Base-by-base conservation (phyloP, 2,329 filamentous ascomycete species). In the Colletotrichum liaoningense region DNA sequence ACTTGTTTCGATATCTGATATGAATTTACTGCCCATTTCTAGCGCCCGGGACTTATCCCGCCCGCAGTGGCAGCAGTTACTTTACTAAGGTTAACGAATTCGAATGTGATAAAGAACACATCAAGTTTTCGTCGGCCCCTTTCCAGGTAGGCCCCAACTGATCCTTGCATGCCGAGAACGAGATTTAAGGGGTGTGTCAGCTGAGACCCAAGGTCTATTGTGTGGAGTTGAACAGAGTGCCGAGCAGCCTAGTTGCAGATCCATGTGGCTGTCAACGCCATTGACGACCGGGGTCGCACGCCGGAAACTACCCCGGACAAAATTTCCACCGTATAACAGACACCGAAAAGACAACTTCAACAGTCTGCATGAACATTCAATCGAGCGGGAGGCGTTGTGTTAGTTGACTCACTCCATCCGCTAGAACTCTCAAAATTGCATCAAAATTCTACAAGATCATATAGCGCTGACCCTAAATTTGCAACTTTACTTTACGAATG, bases 131-230 rank as follows among this genome's bases (percentile, higher is more conserved):
- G 26, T 38, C 11, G 6, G 30, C 35, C 52, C 26, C 35, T 22
- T 12, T 16, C 33, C 52, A 57, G 30, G 58, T 7, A 16, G 16
- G 16, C 30, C 16, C 16, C 30, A n/a, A 72, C 54, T 19, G 26
- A 28, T 33, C 16, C n/a, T 6, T 38, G 33, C 6, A 38, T 22
- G 52, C 54, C 22, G 22, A 56, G 54, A 16, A 16, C 60, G 67
- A 69, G 16, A 72, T 67, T 67, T 57, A 35, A 72, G 63, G 69
- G 69, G 69, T 22, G 57, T 68, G 63, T 38, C 63, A 62, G 56
- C 42, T 46, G 42, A n/a, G 33, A n/a, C 33, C n/a, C 14, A 60
- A 33, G 63, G 63, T 28, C 42, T 52, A 62, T 54, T 58, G 49
- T 49, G 38, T 57, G 46, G 57, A 38, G 56, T 52, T 38, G 57